Base-by-base conservation (phyloP, 176 grass and related monocot genomes). In the Avena atlantica region DNA sequence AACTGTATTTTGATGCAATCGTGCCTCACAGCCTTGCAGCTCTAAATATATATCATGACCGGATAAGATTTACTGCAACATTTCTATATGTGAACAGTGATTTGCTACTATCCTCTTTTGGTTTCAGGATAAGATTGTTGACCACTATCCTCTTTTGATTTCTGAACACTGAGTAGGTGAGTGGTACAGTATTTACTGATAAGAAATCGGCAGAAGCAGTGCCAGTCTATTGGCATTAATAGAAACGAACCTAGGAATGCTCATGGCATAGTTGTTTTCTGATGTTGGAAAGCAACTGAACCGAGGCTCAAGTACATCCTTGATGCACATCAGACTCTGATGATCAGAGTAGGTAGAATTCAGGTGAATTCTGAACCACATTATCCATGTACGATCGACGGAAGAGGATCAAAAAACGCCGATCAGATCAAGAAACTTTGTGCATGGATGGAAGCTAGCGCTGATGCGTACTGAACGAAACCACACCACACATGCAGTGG, bases 401-500 rank as follows among this genome's bases (percentile, higher is more conserved):
- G 50, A 16, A 59, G 2, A 69, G 51, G 17, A 44, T 86, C 84
- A 52, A 70, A 34, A 40, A 57, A 12, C 17, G 37, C 44, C 70
- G 64, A 85, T 87, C 68, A 83, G 78, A 61, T 87, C 87, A 78
- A 24, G 78, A 76, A 19, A 65, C 49, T 48, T 51, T 69, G 74
- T 78, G 85, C 87, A 86, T 9, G 88, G 27, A 83, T 4, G 88
- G 36, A 67, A 68, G 24, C 62, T 65, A 59, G 51, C 20, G 77
- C 16, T 48, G 57, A 87, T 80, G 57, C 85, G 14, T 83, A 84
- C 74, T 59, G 36, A n/a, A 45, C 4, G 1, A 40, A 40, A 40
- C 37, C 37, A 29, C 14, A 29, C 61, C 74, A 76, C 86, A 86
- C 81, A 84, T 83, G 88, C 72, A 87, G 77, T 78, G 83, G 67